Evolutionary conservation across 768 basidiomycete genomes (phyloP).

Genomic region (Tulasnella sp.): DNA sequence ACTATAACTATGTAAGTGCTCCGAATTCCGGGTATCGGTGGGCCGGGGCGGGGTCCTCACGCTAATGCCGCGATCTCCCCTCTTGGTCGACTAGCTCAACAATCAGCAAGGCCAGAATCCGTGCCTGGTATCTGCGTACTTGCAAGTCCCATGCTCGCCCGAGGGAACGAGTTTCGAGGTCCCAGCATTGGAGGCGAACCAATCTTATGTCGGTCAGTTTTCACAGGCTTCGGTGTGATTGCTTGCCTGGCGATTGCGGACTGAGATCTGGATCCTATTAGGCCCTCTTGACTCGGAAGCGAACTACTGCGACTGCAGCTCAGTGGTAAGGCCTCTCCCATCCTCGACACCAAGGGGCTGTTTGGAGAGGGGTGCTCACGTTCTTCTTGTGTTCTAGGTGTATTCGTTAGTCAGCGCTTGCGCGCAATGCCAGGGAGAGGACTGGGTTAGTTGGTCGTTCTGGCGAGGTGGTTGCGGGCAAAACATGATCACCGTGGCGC

Average conservation of each 20-base stretch:
- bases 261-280: not conserved
- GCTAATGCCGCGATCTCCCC: not conserved
- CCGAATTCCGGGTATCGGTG: not conserved
- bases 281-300: not conserved
- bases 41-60: no score
- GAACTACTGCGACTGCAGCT: slow-evolving; percentile 55
- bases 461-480: slow-evolving; percentile 43
- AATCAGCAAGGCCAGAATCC: slow-evolving; percentile 25
- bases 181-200: not conserved
- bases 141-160: slow-evolving; percentile 7
- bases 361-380: not conserved
- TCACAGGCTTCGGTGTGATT: not conserved
- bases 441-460: slow-evolving; percentile 34
- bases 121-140: slow-evolving; percentile 31
- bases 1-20: not conserved
- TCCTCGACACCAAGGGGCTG: not conserved
- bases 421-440: slow-evolving; percentile 61
- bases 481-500: slow-evolving; percentile 40
- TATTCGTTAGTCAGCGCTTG: slow-evolving; percentile 63
- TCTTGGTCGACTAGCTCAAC: not conserved
- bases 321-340: slow-evolving; percentile 45
- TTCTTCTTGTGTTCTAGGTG: slow-evolving; percentile 29
- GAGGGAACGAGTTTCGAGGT: slow-evolving; percentile 22
- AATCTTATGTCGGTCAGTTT: not conserved
- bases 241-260: not conserved